Percentiles rank a stretch among this genome's conserved stretches.
Evolutionary conservation across 2,329 filamentous ascomycete genomes (phyloP).

Genomic region (Trematosphaeria pertusa): DNA sequence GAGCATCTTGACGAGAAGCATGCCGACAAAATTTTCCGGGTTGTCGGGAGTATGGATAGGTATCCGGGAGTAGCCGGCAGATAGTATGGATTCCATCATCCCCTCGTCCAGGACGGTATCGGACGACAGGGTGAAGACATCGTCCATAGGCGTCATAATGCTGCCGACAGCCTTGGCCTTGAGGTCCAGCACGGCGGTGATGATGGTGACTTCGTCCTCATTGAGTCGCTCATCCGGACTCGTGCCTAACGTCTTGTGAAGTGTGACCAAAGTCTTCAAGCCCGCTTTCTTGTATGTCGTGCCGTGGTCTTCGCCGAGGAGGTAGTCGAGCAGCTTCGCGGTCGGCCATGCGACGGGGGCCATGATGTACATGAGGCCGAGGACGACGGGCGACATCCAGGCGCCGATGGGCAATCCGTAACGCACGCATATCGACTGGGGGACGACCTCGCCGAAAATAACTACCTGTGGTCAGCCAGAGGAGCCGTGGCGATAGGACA

Average conservation of each 20-base stretch:
- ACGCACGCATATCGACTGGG: slow-evolving; percentile 94
- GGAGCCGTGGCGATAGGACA: slow-evolving; percentile 5
- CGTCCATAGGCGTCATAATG: slow-evolving; percentile 98
- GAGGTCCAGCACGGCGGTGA: slow-evolving; percentile 92
- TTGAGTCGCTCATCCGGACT: slow-evolving; percentile 86
- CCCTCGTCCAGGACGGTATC: slow-evolving; percentile 91
- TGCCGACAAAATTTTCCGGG: slow-evolving; percentile 87
- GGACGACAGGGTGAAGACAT: slow-evolving; percentile 96
- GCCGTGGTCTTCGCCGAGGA: slow-evolving; percentile 93
- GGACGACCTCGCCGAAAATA: slow-evolving; percentile 96
- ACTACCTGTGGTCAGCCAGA: slow-evolving; percentile 61
- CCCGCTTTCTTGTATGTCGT: slow-evolving; percentile 98
- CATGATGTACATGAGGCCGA: slow-evolving; percentile 89
- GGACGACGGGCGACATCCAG: slow-evolving; percentile 87
- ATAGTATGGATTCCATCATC: slow-evolving; percentile 93
- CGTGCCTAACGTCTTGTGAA: slow-evolving; percentile 90
- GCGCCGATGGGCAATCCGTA: slow-evolving; percentile 95
- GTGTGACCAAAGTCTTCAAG: slow-evolving; percentile 91
- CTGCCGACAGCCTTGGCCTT: slow-evolving; percentile 94
- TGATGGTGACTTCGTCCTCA: slow-evolving; percentile 98
- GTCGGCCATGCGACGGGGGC: slow-evolving; percentile 92
- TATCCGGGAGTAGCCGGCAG: slow-evolving; percentile 93
- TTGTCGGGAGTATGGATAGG: slow-evolving; percentile 91
- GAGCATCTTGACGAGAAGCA: slow-evolving; percentile 97
- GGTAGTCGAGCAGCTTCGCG: slow-evolving; percentile 90